A percentile compares a stretch with the other conserved stretches of the same genome.
These are phyloP conservation scores for Naganishia sp. DNA, from an alignment of 1,284 basidiomycete species.

Conservation along the genomic window DNA sequence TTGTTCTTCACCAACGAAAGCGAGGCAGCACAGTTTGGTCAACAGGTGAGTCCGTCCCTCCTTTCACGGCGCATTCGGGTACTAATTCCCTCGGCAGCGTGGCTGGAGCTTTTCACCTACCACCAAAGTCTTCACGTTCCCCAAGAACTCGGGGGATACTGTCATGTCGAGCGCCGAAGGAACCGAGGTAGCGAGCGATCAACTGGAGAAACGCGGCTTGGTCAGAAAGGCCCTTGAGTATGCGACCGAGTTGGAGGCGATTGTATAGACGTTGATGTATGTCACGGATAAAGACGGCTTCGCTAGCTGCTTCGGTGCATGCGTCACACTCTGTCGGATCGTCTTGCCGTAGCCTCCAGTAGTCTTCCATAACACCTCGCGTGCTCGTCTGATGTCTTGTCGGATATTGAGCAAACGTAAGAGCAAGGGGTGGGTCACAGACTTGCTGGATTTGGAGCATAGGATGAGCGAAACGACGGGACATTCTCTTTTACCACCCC, in stretches of 20 bases:
- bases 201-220: slow-evolving; percentile 45
- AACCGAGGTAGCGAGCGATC: slow-evolving; percentile 36
- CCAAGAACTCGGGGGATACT: slow-evolving; percentile 31
- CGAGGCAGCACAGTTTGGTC: slow-evolving; percentile 49
- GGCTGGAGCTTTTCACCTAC: slow-evolving; percentile 51
- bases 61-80: not conserved
- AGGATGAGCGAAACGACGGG: too few relatives aligned
- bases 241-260: slow-evolving; percentile 53
- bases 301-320: too few relatives aligned
- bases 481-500: too few relatives aligned
- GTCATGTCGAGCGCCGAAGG: slow-evolving; percentile 35
- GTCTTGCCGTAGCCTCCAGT: too few relatives aligned
- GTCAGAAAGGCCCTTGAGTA: slow-evolving; percentile 50
- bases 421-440: too few relatives aligned
- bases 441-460: too few relatives aligned
- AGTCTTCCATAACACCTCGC: too few relatives aligned
- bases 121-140: slow-evolving; percentile 48
- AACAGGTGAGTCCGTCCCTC: slow-evolving; percentile 36
- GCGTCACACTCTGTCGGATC: too few relatives aligned
- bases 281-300: too few relatives aligned
- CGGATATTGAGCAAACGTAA: too few relatives aligned
- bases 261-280: slow-evolving; percentile 42
- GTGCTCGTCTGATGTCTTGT: too few relatives aligned
- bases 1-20: slow-evolving; percentile 51
- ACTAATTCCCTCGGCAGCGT: slow-evolving; percentile 36